phyloP scores from a whole-genome alignment of 2,329 filamentous ascomycete species.

The Macrophomina tecta region DNA sequence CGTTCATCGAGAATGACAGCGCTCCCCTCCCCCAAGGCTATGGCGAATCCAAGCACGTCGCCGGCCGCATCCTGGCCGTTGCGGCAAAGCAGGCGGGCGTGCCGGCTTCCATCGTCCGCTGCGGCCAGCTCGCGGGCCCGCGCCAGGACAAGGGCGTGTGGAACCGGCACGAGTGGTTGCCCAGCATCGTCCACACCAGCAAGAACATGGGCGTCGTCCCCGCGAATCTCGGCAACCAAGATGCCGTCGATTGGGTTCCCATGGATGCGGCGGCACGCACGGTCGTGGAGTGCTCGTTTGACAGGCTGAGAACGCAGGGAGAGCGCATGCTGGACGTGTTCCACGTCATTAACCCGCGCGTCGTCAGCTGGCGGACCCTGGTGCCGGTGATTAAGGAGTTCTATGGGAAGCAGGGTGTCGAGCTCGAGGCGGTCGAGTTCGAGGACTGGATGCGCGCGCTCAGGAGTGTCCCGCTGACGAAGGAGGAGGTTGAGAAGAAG shows the following conservation, averaged over 20 bases:
- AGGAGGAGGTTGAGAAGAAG: conserved; percentile 26
- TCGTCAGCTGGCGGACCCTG: conserved; percentile 26
- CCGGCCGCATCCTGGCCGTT: conserved; percentile 39
- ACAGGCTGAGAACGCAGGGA: not conserved
- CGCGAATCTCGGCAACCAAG: conserved; percentile 30
- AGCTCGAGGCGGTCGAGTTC: conserved; percentile 11
- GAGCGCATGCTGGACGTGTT: conserved; percentile 5
- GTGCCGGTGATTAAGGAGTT: conserved; percentile 15
- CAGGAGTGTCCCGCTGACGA: conserved; percentile 22
- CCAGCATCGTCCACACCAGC: conserved; percentile 34
- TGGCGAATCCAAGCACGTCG: conserved; percentile 46
- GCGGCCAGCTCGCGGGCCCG: conserved; percentile 42
- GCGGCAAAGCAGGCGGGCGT: conserved; percentile 39
- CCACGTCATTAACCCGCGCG: conserved; percentile 28
- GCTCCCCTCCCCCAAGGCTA: conserved; percentile 45
- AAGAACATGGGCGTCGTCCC: conserved; percentile 34
- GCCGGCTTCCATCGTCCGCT: conserved; percentile 34
- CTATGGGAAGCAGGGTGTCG: not conserved
- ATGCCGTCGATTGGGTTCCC: conserved; percentile 38
- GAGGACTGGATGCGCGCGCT: conserved; percentile 27
- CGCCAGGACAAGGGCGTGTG: conserved; percentile 32
- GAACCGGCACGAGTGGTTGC: conserved; percentile 39
- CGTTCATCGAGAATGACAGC: conserved; percentile 35
- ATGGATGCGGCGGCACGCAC: conserved; percentile 24
- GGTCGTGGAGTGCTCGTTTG: conserved; percentile 9